Percentiles rank a stretch among this genome's conserved stretches.
These are phyloP conservation scores for Letharia columbiana DNA, from an alignment of 495 filamentous ascomycete species.

Conservation along the genomic window DNA sequence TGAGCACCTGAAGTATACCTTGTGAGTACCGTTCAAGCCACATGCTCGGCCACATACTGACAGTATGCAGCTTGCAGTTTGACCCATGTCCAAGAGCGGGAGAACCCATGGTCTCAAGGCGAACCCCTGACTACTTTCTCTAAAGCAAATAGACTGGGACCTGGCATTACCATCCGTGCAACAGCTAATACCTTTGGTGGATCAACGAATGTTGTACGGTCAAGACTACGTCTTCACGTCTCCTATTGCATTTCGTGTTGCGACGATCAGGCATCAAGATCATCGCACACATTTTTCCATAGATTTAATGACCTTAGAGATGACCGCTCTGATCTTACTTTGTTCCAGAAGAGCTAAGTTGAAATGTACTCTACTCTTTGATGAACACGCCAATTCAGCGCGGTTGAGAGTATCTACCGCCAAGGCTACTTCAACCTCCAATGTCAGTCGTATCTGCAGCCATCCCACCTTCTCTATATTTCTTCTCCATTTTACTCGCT, in stretches of 20 bases:
- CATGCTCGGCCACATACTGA: slow-evolving; percentile 17
- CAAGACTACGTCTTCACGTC: slow-evolving; percentile 2
- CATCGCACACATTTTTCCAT: slow-evolving; percentile 8
- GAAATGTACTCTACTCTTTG: neutral
- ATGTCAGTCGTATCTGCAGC: neutral
- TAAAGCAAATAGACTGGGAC: slow-evolving; percentile 35
- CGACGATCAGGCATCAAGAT: neutral
- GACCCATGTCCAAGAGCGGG: slow-evolving; percentile 95
- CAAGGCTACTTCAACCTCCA: neutral
- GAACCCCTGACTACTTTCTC: slow-evolving; percentile 97
- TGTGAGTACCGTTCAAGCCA: slow-evolving; percentile 53
- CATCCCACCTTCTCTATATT: neutral
- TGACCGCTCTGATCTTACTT: neutral
- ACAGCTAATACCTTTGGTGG: neutral
- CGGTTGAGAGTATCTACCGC: neutral
- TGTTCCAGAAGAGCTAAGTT: neutral
- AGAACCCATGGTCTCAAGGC: slow-evolving; percentile 96
- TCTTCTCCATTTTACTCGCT: neutral
- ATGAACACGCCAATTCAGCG: neutral
- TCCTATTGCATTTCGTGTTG: neutral
- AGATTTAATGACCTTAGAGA: slow-evolving; percentile 11
- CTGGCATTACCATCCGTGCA: neutral
- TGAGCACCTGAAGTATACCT: slow-evolving; percentile 98
- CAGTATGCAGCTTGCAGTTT: slow-evolving; percentile 77
- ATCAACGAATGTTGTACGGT: slow-evolving; percentile 12